Percentiles rank a stretch among this genome's conserved stretches.
These are phyloP conservation scores for Verruconis gallopava DNA, from an alignment of 2,329 filamentous ascomycete species.

Conservation along the genomic window DNA sequence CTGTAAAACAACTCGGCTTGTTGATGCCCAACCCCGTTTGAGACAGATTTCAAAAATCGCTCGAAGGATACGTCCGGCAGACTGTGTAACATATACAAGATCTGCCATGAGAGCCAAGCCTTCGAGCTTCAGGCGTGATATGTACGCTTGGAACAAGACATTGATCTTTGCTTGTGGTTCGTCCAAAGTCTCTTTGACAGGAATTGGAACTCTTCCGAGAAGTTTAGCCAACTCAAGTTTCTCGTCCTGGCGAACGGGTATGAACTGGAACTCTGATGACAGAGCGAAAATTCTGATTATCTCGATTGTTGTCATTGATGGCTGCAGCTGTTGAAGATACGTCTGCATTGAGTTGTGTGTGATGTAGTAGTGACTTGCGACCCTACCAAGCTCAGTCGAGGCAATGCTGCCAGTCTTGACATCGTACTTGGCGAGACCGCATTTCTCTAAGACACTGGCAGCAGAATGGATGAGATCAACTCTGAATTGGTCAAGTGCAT, in stretches of 20 bases:
- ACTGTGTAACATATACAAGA: slow-evolving; percentile 97
- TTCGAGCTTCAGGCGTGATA: slow-evolving; percentile 85
- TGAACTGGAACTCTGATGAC: slow-evolving; percentile 98
- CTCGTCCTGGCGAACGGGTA: slow-evolving; percentile 92
- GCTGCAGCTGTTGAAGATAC: slow-evolving; percentile 91
- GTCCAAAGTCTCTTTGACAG: slow-evolving; percentile 94
- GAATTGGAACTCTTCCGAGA: slow-evolving; percentile 78
- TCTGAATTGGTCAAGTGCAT: slow-evolving; percentile 83
- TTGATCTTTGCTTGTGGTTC: slow-evolving; percentile 98
- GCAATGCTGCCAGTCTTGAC: slow-evolving; percentile 82
- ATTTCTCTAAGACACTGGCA: slow-evolving; percentile 72
- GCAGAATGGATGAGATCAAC: slow-evolving; percentile 97
- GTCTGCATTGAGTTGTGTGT: slow-evolving; percentile 92
- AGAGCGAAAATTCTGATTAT: slow-evolving; percentile 92
- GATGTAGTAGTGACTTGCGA: slow-evolving; percentile 98
- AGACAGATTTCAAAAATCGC: slow-evolving; percentile 96
- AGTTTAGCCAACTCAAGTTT: slow-evolving; percentile 92
- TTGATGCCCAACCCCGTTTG: slow-evolving; percentile 89
- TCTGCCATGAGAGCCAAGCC: slow-evolving; percentile 95
- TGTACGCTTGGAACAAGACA: slow-evolving; percentile 89
- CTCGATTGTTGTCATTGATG: slow-evolving; percentile 84
- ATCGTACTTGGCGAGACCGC: slow-evolving; percentile 86
- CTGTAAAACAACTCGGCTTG: slow-evolving; percentile 83
- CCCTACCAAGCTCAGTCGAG: slow-evolving; percentile 84
- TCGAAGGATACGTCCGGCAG: slow-evolving; percentile 85